Evolutionary conservation across 2,329 filamentous ascomycete species (phyloP), one percentile per base, ranked within the genome.

Genomic region (Alternaria hordeiaustralica): DNA sequence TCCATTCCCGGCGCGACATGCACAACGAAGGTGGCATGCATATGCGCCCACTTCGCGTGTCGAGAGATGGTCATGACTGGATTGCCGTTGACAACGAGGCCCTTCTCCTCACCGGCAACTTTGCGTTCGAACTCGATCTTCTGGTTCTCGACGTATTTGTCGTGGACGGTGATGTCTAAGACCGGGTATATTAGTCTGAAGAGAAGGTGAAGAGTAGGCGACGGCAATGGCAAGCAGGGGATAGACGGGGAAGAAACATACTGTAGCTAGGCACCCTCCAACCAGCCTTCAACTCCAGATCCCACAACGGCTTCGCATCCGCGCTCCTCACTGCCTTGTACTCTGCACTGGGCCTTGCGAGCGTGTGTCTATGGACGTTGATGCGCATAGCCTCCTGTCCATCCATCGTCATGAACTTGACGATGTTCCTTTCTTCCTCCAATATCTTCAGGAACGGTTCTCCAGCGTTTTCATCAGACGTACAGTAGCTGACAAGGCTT

Each of bases 1-100:
- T 71, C 70, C 69, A 72, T 72, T 2, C 69, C 68, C 5, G 69
- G 63, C 20, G 71, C 67, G 10, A 70, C 60, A 60, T 70, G 50
- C 9, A 72, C 50, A 3, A 63, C 5, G 41, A 69, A 64, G 23
- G 64, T 45, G 2, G 66, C 44, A 33, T 58, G 18, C 11, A 64
- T 21, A 30, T 68, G 61, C 21, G 54, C 55, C 65, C 58, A 66
- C 28, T 46, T 36, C 12, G 63, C 61, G n/a, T 56, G 36, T n/a
- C 51, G 30, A 25, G 47, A 63, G 28, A 69, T 65, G 4, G 59
- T 71, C 15, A 64, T 65, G 3, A 60, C 65, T 0, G 64, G 63
- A 20, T 55, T 53, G 3, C 64, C 66, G 20, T 71, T 66, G 12
- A 63, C 55, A 10, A 73, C 18, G 3, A 74, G 61, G 4, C 64